A percentile compares a stretch with the other conserved stretches of the same genome.
Conservation (phyloP, 225 moss, liverwort and hornwort species). For the Ulota crispa region DNA sequence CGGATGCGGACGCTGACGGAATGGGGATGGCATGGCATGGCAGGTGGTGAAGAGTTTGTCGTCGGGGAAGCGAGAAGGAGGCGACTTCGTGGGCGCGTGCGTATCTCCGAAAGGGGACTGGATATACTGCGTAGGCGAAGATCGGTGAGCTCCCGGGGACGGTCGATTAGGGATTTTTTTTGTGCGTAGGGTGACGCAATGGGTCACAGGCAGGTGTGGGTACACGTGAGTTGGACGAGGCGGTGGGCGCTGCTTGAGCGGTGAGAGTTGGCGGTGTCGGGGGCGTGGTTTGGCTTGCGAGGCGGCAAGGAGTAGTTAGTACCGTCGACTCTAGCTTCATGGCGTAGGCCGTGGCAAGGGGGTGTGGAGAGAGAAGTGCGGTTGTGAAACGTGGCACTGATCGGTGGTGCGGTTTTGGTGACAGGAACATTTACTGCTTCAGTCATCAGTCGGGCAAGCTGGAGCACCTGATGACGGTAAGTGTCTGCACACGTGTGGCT, state of each 20-base stretch:
- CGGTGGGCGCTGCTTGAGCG: not conserved
- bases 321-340: not conserved
- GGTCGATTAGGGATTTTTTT: not conserved
- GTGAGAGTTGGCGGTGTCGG: not conserved
- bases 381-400: not conserved
- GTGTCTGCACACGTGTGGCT: not conserved
- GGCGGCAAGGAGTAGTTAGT: too few species aligned
- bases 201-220: not conserved
- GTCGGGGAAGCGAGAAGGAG: conserved; percentile 97
- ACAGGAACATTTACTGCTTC: conserved; percentile 97
- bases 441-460: conserved; percentile 96
- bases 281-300: not conserved
- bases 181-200: not conserved
- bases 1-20: not conserved
- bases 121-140: conserved; percentile 98
- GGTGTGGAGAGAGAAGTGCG: not conserved
- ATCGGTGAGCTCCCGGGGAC: conserved; percentile 55
- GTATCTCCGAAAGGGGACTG: conserved; percentile 98
- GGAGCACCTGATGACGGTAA: conserved; percentile 97
- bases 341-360: not conserved
- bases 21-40: not conserved
- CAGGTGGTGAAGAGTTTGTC: conserved; percentile 99
- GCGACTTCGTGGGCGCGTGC: conserved; percentile 89
- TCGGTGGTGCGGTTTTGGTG: not conserved
- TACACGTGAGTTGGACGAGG: not conserved